A percentile compares a stretch with the other conserved stretches of the same genome.
These are phyloP conservation scores for Erodium moschatum DNA, from an alignment of 441 rosid species.

Conservation along the genomic window DNA sequence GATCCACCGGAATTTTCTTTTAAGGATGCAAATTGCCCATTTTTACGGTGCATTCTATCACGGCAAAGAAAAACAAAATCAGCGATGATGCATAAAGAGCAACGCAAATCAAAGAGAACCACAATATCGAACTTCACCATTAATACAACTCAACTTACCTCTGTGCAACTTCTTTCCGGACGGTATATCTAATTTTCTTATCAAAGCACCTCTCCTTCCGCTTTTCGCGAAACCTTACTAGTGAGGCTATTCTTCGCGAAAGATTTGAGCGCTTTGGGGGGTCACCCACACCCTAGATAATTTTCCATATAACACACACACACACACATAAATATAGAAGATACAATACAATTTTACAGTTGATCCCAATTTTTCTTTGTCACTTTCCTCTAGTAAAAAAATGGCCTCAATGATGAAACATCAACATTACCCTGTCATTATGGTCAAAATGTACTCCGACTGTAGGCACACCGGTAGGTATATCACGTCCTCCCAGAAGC, in stretches of 20 bases:
- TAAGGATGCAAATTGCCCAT: conserved; percentile 66
- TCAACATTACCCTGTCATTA: conserved; percentile 37
- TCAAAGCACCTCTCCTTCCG: conserved; percentile 74
- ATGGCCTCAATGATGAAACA: conserved; percentile 9
- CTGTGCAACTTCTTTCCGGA: conserved; percentile 68
- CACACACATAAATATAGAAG: conserved; percentile 2
- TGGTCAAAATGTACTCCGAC: conserved; percentile 38
- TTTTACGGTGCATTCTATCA: conserved; percentile 64
- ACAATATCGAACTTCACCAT: not conserved
- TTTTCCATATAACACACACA: conserved; percentile 18
- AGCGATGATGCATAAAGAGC: not conserved
- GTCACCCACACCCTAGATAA: conserved; percentile 38
- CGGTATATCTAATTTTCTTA: conserved; percentile 67
- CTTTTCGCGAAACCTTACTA: conserved; percentile 71
- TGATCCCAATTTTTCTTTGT: not conserved
- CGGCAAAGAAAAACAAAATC: conserved; percentile 4
- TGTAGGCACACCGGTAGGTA: conserved; percentile 48
- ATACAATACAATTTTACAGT: not conserved
- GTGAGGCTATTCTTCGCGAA: conserved; percentile 60
- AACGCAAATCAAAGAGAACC: not conserved
- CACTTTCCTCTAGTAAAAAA: too few relatives aligned
- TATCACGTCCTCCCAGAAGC: conserved; percentile 50
- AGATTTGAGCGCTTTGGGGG: conserved; percentile 46
- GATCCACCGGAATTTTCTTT: conserved; percentile 46
- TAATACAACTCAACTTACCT: conserved; percentile 32